A percentile compares a stretch with the other conserved stretches of the same genome.
These are phyloP conservation scores for Phialophora tarda DNA, from an alignment of 2,329 filamentous ascomycete species.

Conservation along the genomic window DNA sequence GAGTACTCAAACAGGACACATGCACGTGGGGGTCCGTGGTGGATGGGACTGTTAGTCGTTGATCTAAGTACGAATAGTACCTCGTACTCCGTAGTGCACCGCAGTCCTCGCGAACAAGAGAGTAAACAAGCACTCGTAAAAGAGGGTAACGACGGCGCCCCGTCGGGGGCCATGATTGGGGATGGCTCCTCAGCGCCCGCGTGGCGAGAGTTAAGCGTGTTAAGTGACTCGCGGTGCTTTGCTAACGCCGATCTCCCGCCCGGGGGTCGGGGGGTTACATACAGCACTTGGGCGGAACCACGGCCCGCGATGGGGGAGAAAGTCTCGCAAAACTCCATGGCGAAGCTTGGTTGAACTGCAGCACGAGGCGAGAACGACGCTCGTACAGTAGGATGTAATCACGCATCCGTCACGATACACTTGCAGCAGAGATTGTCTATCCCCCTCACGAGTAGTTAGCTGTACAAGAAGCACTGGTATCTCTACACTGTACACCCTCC, in stretches of 20 bases:
- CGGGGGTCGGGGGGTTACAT: background rate
- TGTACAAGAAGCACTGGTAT: background rate
- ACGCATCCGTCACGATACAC: background rate
- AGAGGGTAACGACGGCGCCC: too few species aligned
- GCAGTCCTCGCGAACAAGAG: too few species aligned
- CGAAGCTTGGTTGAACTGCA: background rate
- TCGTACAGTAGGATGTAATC: too few species aligned
- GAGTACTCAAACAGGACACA: background rate
- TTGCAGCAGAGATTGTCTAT: too few species aligned
- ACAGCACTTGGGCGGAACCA: background rate
- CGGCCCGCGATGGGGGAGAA: background rate
- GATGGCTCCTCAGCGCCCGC: too few species aligned
- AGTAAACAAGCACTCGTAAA: too few species aligned
- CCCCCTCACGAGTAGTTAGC: too few species aligned
- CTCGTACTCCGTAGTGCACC: too few species aligned
- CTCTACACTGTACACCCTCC: background rate
- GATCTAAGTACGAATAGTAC: too few species aligned
- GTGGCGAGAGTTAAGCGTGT: too few species aligned
- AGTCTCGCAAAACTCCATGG: background rate
- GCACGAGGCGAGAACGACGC: background rate
- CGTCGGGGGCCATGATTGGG: too few species aligned
- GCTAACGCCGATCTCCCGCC: background rate
- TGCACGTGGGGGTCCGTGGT: background rate
- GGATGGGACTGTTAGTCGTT: background rate
- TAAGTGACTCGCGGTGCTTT: background rate